Percentiles rank a stretch among this genome's conserved stretches.
phyloP scores from a whole-genome alignment of 805 yeast genomes.

The Candida endomychidarum region DNA sequence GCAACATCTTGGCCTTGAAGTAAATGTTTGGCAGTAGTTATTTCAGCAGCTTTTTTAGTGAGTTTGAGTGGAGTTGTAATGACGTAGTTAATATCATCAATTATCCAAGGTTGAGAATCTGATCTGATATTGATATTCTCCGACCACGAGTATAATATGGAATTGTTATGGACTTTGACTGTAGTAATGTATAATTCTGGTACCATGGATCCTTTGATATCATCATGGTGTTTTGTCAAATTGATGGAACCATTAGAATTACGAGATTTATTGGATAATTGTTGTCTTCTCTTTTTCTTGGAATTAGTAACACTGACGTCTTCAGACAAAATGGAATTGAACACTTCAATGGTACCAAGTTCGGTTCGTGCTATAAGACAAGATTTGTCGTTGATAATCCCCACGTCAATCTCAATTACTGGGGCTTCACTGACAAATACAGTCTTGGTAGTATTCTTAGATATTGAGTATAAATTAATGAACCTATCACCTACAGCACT shows the following conservation, averaged over 20 bases:
- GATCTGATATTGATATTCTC: constrained; percentile 62
- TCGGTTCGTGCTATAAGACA: constrained; percentile 64
- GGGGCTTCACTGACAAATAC: constrained; percentile 74
- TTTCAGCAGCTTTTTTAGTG: constrained; percentile 21
- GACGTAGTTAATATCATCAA: constrained; percentile 23
- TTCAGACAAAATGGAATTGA: constrained; percentile 52
- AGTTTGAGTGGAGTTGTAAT: constrained; percentile 21
- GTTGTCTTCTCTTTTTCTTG: constrained; percentile 48
- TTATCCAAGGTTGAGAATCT: constrained; percentile 53
- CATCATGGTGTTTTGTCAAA: constrained; percentile 47
- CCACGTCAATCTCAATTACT: constrained; percentile 46
- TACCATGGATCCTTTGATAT: constrained; percentile 31
- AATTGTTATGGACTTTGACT: constrained; percentile 29
- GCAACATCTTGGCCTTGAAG: constrained; percentile 52
- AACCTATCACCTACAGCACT: constrained; percentile 81
- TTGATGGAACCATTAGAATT: constrained; percentile 47
- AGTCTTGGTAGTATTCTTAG: constrained; percentile 42
- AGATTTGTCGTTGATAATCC: constrained; percentile 27
- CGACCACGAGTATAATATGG: constrained; percentile 55
- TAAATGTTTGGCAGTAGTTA: constrained; percentile 44
- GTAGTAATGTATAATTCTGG: constrained; percentile 29
- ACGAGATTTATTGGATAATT: constrained; percentile 47
- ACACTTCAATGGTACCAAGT: constrained; percentile 71
- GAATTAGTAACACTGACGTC: constrained; percentile 21
- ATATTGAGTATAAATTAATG: constrained; percentile 63